These are phyloP conservation scores for Moricandia moricandioides DNA, from an alignment of 345 rosid species.

Conservation along the genomic window DNA sequence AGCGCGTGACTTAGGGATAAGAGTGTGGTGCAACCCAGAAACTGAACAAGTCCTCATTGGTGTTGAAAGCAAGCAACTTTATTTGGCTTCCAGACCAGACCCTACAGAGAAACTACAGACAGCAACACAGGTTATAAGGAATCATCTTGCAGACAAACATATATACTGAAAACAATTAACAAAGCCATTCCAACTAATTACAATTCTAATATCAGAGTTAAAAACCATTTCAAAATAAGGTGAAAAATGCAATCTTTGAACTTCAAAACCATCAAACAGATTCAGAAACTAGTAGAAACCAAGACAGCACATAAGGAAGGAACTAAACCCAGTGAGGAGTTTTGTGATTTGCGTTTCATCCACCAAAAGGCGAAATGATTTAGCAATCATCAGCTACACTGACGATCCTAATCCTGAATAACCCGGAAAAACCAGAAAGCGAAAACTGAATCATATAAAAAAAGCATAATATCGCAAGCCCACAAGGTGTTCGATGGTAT, in stretches of 20 bases:
- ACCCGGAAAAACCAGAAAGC: background rate
- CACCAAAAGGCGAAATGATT: background rate
- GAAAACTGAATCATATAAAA: background rate
- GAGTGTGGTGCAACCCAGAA: constrained; percentile 27
- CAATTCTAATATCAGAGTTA: too few relatives aligned
- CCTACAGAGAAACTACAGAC: constrained; percentile 18
- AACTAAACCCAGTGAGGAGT: background rate
- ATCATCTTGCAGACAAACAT: too few relatives aligned
- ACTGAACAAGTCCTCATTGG: constrained; percentile 43
- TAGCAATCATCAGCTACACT: background rate
- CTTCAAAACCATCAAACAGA: constrained; percentile 6
- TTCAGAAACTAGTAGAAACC: background rate
- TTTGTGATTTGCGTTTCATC: background rate
- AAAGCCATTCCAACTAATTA: too few relatives aligned
- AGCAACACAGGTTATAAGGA: too few relatives aligned
- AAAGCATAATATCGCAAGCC: background rate
- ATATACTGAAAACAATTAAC: too few relatives aligned
- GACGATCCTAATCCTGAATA: background rate
- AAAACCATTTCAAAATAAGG: background rate
- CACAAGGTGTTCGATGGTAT: constrained; percentile 35
- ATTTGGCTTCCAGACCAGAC: constrained; percentile 31
- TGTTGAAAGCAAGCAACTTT: constrained; percentile 15
- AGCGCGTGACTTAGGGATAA: constrained; percentile 25
- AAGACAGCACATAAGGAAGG: background rate
- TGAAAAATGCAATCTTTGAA: constrained; percentile 1